These are phyloP conservation scores for Trypanosoma melophagium DNA, from an alignment of 208 protist genomes.

Conservation along the genomic window DNA sequence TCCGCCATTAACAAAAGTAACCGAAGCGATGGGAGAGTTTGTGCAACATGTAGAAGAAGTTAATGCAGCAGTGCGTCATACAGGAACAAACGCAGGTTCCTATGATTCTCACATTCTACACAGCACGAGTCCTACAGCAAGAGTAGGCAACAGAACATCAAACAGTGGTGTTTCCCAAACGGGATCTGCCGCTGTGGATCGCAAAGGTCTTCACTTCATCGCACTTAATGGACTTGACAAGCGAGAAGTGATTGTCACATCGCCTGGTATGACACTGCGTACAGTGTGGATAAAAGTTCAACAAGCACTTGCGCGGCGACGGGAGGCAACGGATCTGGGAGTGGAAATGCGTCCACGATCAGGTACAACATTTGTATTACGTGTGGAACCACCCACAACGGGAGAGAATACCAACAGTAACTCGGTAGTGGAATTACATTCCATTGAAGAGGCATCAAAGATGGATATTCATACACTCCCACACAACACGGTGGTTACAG, in stretches of 20 bases:
- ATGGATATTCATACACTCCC: slow-evolving; percentile 52
- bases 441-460: slow-evolving; percentile 28
- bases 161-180: too few relatives aligned
- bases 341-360: slow-evolving; percentile 3
- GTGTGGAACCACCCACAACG: not conserved
- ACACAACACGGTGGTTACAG: slow-evolving; percentile 26
- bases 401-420: not conserved
- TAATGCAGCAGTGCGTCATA: not conserved
- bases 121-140: too few relatives aligned
- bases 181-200: not conserved
- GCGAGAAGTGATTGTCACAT: slow-evolving; percentile 42
- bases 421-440: slow-evolving; percentile 9
- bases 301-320: slow-evolving; percentile 16
- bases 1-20: slow-evolving; percentile 8
- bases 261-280: slow-evolving; percentile 46
- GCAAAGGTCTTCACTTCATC: slow-evolving; percentile 40
- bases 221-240: slow-evolving; percentile 40
- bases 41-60: slow-evolving; percentile 36
- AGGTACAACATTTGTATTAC: slow-evolving; percentile 1
- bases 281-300: slow-evolving; percentile 50
- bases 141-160: too few relatives aligned
- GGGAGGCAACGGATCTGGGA: slow-evolving; percentile 27
- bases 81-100: not conserved
- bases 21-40: slow-evolving; percentile 15
- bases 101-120: too few relatives aligned